Percentiles rank a stretch among this genome's conserved stretches.
Conservation (phyloP, 2,329 filamentous ascomycete species). For the Epicoccum sorghinum region DNA sequence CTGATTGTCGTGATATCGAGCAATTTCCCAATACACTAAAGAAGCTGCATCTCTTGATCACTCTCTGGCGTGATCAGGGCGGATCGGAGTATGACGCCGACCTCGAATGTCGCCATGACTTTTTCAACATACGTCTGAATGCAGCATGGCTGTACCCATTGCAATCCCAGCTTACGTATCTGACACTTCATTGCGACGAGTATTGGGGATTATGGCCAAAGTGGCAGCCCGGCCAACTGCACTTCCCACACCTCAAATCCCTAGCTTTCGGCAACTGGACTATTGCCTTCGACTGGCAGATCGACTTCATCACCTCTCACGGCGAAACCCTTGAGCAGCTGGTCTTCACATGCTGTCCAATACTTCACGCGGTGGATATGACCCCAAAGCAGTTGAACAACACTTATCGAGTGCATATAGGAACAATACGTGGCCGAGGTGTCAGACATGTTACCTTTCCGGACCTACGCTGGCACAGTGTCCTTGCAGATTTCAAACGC, state of each 20-base stretch:
- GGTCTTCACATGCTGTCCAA: constrained; percentile 53
- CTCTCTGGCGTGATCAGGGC: constrained; percentile 9
- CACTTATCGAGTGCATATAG: not conserved
- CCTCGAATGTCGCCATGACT: constrained; percentile 11
- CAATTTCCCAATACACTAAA: not conserved
- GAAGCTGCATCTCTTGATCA: constrained; percentile 6
- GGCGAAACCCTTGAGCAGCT: constrained; percentile 49
- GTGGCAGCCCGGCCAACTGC: constrained; percentile 23
- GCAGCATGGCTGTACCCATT: constrained; percentile 30
- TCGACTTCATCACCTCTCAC: constrained; percentile 55
- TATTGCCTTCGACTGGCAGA: constrained; percentile 55
- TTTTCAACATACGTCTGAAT: constrained; percentile 26
- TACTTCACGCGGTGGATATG: constrained; percentile 26
- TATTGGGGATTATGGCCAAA: constrained; percentile 51
- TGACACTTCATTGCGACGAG: constrained; percentile 47
- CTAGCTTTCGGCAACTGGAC: constrained; percentile 51
- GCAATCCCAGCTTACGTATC: constrained; percentile 33
- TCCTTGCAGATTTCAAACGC: not conserved
- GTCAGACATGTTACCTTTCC: not conserved
- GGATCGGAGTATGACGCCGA: constrained; percentile 21
- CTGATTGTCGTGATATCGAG: not conserved
- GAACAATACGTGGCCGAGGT: not conserved
- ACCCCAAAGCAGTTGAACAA: constrained; percentile 3
- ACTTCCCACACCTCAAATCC: constrained; percentile 50
- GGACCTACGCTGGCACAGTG: constrained; percentile 6